phyloP scores from a whole-genome alignment of 768 basidiomycete genomes.

The Boletus speciosus region DNA sequence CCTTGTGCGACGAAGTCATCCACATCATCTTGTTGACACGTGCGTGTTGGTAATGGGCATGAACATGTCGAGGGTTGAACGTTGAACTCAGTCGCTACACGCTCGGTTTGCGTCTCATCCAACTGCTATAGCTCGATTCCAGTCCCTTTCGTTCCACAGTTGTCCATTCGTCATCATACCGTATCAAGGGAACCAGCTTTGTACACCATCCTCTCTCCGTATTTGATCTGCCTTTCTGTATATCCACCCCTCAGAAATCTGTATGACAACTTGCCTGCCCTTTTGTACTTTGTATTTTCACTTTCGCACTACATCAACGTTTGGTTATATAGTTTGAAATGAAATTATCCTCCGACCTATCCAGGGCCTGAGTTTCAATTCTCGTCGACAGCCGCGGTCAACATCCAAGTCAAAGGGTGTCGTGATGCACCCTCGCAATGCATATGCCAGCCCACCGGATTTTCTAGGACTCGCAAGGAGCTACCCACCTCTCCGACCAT shows the following conservation, averaged over 20 bases:
- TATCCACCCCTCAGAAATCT: background rate
- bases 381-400: slow-evolving; percentile 10
- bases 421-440: slow-evolving; percentile 47
- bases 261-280: background rate
- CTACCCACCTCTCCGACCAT: slow-evolving; percentile 53
- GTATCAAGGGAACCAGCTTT: background rate
- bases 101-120: background rate
- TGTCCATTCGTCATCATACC: background rate
- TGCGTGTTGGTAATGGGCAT: background rate
- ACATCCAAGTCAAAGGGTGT: background rate
- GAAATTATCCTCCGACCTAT: too few species aligned
- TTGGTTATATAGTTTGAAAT: too few species aligned
- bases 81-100: background rate
- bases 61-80: background rate
- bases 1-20: background rate
- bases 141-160: background rate
- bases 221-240: background rate
- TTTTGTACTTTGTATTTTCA: background rate
- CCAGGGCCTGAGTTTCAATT: too few species aligned
- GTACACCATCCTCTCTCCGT: background rate
- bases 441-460: slow-evolving; percentile 48
- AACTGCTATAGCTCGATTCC: background rate
- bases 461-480: slow-evolving; percentile 54
- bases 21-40: background rate
- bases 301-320: too few species aligned